These are phyloP conservation scores for Prunus persica DNA, from an alignment of 306 rosid genomes.

Conservation along the genomic window Prunus_persica_NCBIv2 NC_034013.1:12485501-12486000, in stretches of 20 bases:
- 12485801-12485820: constrained; percentile 66
- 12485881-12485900: constrained; percentile 96
- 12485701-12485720: constrained; percentile 64
- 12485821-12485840: constrained; percentile 79
- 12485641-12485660: constrained; percentile 65
- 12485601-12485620: constrained; percentile 65
- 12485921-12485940: background rate
- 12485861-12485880: constrained; percentile 91
- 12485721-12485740: constrained; percentile 71
- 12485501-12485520: constrained; percentile 11
- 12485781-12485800: constrained; percentile 82
- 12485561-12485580: constrained; percentile 14
- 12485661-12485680: constrained; percentile 50
- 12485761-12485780: constrained; percentile 59
- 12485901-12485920: constrained; percentile 12
- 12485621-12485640: constrained; percentile 67
- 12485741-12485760: constrained; percentile 73
- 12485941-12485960: background rate
- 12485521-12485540: constrained; percentile 21
- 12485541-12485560: constrained; percentile 34
- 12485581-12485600: constrained; percentile 28
- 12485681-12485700: constrained; percentile 37
- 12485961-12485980: background rate
- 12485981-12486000: constrained; percentile 46
- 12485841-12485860: constrained; percentile 51